These are phyloP conservation scores for Stellera chamaejasme DNA, from an alignment of 345 rosid species.

Conservation along the genomic window DNA sequence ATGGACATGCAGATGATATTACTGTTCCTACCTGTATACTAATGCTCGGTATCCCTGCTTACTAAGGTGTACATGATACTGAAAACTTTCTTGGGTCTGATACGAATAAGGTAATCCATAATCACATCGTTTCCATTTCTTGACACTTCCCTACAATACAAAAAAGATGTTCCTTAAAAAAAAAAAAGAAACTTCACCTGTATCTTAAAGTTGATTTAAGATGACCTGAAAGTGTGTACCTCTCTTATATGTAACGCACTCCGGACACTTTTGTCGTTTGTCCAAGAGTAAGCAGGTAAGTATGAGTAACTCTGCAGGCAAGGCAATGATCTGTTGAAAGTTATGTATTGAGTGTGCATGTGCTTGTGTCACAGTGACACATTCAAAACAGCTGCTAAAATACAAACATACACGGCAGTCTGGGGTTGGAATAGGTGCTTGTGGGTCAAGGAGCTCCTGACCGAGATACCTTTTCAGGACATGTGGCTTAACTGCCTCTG, in stretches of 20 bases:
- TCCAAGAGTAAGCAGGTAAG: constrained; percentile 29
- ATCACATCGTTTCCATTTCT: constrained; percentile 35
- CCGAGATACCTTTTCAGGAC: constrained; percentile 24
- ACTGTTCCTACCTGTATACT: constrained; percentile 32
- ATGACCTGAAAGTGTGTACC: constrained; percentile 16
- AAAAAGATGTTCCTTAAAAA: no score
- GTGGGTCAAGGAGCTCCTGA: constrained; percentile 7
- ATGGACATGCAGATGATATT: no score
- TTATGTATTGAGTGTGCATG: background rate
- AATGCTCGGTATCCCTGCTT: constrained; percentile 33
- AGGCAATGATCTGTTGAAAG: no score
- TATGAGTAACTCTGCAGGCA: constrained; percentile 22
- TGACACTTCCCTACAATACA: constrained; percentile 11
- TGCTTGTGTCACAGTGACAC: background rate
- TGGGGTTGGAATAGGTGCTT: constrained; percentile 5
- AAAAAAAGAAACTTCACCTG: no score
- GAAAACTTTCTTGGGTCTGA: constrained; percentile 20
- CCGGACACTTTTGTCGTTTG: constrained; percentile 25
- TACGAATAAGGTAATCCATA: constrained; percentile 16
- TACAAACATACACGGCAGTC: constrained; percentile 28
- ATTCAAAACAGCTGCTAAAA: background rate
- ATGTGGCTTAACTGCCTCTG: constrained; percentile 5
- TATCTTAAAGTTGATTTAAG: no score
- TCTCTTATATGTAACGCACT: constrained; percentile 31
- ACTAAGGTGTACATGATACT: constrained; percentile 32